phyloP scores from a whole-genome alignment of 2,329 filamentous ascomycete species.

The Aspergillus phoenicis region DNA sequence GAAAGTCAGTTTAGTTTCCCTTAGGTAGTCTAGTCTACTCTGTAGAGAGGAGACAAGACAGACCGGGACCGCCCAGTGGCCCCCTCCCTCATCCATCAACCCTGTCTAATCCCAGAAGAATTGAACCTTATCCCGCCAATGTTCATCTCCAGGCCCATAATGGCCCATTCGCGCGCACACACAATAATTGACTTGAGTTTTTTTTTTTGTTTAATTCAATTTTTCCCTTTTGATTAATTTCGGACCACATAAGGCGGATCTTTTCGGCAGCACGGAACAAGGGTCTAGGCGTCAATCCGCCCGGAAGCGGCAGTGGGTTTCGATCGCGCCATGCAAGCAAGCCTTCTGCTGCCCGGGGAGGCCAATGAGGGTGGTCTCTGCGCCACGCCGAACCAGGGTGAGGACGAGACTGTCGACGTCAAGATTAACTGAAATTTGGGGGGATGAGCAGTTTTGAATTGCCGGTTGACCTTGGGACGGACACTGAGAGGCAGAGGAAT shows the following conservation, averaged over 20 bases:
- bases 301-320: slow-evolving; percentile 23
- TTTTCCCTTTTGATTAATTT: neutral
- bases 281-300: slow-evolving; percentile 25
- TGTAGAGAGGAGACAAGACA: no score
- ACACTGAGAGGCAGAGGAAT: neutral
- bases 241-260: slow-evolving; percentile 16
- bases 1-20: no score
- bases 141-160: no score
- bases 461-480: neutral
- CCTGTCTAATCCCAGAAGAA: neutral
- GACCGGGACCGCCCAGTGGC: no score
- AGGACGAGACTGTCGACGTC: slow-evolving; percentile 18
- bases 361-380: slow-evolving; percentile 13
- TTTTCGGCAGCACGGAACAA: slow-evolving; percentile 23
- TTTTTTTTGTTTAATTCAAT: no score
- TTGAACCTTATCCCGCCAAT: neutral
- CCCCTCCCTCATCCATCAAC: neutral
- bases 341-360: slow-evolving; percentile 7
- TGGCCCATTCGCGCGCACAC: no score
- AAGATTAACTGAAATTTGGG: slow-evolving; percentile 4
- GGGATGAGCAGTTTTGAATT: neutral
- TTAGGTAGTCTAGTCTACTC: no score
- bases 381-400: slow-evolving; percentile 9
- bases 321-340: slow-evolving; percentile 22
- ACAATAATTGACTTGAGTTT: slow-evolving; percentile 1